Percentiles rank a stretch among this genome's conserved stretches.
Conservation (phyloP, 768 basidiomycete species). For the Naganishia vaughanmartiniae region DNA sequence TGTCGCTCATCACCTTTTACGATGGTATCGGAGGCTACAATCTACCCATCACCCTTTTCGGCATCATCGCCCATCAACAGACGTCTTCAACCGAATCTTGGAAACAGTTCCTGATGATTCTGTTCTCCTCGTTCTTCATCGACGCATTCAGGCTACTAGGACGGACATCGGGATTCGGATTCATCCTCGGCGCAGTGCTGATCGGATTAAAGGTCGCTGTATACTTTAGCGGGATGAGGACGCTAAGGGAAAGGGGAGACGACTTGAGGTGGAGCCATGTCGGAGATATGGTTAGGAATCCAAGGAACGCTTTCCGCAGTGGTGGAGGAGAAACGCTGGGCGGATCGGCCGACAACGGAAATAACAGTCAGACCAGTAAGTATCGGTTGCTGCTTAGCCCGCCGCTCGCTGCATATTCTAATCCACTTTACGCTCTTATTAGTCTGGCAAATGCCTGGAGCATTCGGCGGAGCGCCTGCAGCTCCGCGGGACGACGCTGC, state of each 20-base stretch:
- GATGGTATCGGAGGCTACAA: conserved; percentile 26
- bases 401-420: background rate
- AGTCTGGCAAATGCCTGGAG: conserved; percentile 25
- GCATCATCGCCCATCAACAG: conserved; percentile 28
- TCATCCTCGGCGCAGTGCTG: conserved; percentile 12
- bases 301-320: conserved; percentile 18
- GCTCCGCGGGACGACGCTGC: background rate
- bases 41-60: conserved; percentile 29
- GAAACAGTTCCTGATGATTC: conserved; percentile 28
- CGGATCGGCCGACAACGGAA: conserved; percentile 15
- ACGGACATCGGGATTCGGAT: conserved; percentile 7
- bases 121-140: conserved; percentile 28
- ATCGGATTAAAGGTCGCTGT: conserved; percentile 27
- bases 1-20: conserved; percentile 23
- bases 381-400: background rate
- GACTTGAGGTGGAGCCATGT: conserved; percentile 12
- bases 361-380: conserved; percentile 18
- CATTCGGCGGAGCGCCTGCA: conserved; percentile 10
- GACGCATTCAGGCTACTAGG: conserved; percentile 23
- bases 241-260: conserved; percentile 27
- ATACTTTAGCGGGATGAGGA: conserved; percentile 28
- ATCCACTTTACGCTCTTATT: background rate
- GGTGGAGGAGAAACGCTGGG: background rate
- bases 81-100: background rate
- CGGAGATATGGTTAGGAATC: conserved; percentile 20